Percentiles rank a stretch among this genome's conserved stretches.
These are phyloP conservation scores for Gossypium stocksii DNA, from an alignment of 345 rosid genomes.

Conservation along the genomic window DNA sequence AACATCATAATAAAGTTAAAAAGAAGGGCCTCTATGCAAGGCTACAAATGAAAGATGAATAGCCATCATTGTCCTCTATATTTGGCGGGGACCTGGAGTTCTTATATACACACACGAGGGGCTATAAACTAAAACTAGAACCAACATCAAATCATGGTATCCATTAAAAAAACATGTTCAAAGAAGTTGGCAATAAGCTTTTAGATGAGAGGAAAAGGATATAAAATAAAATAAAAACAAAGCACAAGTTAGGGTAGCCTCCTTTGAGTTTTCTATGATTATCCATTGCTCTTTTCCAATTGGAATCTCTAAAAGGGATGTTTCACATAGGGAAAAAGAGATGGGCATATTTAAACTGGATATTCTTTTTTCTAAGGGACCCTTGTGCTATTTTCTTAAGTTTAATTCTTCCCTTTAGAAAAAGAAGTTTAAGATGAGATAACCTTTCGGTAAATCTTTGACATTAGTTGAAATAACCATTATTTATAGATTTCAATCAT, in stretches of 20 bases:
- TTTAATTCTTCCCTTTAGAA: constrained; percentile 4
- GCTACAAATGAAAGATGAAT: constrained; percentile 22
- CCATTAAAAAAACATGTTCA: constrained; percentile 16
- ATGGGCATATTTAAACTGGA: neutral
- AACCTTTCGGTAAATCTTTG: too few species aligned
- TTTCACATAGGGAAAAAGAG: constrained; percentile 16
- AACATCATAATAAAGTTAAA: constrained; percentile 11
- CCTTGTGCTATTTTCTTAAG: neutral
- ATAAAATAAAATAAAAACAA: neutral
- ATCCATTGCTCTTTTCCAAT: neutral
- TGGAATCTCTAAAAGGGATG: constrained; percentile 18
- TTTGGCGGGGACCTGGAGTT: constrained; percentile 23
- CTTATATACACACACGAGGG: neutral
- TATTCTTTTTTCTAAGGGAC: neutral
- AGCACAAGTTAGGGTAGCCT: neutral
- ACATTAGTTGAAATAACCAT: too few species aligned
- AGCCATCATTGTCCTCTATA: constrained; percentile 13
- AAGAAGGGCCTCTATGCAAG: constrained; percentile 29
- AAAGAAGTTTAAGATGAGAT: constrained; percentile 13
- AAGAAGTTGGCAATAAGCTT: constrained; percentile 17
- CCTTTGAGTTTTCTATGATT: constrained; percentile 5
- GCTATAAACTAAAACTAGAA: neutral
- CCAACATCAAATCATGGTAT: constrained; percentile 6
- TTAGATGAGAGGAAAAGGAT: neutral
- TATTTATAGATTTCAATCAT: too few species aligned